These are phyloP conservation scores for Botryotinia globosa DNA, from an alignment of 2,329 filamentous ascomycete species.

Conservation along the genomic window DNA sequence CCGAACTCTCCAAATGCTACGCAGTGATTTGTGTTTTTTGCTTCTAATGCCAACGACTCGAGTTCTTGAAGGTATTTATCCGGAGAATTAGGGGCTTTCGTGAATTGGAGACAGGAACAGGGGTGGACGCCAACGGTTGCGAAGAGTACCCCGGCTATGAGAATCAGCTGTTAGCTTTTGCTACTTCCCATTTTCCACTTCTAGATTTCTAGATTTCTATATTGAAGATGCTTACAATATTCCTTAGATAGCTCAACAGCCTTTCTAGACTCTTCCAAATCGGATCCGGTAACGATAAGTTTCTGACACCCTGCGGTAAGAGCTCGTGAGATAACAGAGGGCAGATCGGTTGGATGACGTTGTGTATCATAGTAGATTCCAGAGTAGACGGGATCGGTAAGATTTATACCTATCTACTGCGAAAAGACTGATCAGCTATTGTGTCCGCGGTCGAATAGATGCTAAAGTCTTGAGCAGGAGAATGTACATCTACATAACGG, in stretches of 20 bases:
- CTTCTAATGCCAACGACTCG: constrained; percentile 59
- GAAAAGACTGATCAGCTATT: constrained; percentile 13
- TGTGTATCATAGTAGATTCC: constrained; percentile 81
- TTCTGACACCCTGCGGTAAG: constrained; percentile 77
- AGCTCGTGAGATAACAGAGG: constrained; percentile 75
- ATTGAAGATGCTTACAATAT: constrained; percentile 57
- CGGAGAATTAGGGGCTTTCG: constrained; percentile 45
- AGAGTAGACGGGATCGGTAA: constrained; percentile 86
- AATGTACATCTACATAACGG: constrained; percentile 23
- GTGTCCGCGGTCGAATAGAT: background rate
- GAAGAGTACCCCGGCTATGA: constrained; percentile 73
- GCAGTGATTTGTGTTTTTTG: constrained; percentile 41
- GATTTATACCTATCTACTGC: constrained; percentile 82
- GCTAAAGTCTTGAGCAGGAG: background rate
- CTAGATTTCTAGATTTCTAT: background rate
- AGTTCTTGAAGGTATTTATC: constrained; percentile 56
- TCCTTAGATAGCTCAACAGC: constrained; percentile 71
- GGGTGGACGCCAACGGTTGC: constrained; percentile 93
- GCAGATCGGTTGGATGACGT: constrained; percentile 69
- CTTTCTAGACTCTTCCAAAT: constrained; percentile 72
- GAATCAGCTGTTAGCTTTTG: constrained; percentile 25
- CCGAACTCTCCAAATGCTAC: constrained; percentile 94
- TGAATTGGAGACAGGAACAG: constrained; percentile 79
- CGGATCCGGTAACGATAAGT: constrained; percentile 90
- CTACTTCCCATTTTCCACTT: background rate